Percentiles rank a stretch among this genome's conserved stretches.
phyloP scores from a whole-genome alignment of 2,329 filamentous ascomycete species.

The Sporothrix mexicana region DNA sequence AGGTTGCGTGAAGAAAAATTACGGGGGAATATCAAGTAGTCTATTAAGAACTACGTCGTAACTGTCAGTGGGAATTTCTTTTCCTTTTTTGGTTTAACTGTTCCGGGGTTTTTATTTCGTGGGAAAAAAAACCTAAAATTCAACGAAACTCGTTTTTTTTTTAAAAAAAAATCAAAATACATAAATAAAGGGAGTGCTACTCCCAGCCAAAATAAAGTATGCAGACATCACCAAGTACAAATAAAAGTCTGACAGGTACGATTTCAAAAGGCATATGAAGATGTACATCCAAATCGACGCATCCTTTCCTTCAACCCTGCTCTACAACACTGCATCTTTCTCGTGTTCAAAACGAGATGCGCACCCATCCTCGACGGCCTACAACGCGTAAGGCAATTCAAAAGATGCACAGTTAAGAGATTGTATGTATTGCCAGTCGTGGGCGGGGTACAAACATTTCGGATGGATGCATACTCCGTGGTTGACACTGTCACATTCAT shows the following conservation, averaged over 20 bases:
- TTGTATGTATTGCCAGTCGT: not conserved
- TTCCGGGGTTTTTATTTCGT: no score
- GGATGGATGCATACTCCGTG: not conserved
- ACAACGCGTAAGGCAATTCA: not conserved
- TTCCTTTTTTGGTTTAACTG: not conserved
- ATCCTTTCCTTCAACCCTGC: not conserved
- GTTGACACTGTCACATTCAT: not conserved
- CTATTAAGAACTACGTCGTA: no score
- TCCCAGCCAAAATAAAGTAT: no score
- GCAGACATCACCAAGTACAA: not conserved
- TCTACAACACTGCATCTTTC: not conserved
- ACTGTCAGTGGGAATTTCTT: no score
- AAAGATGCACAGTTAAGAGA: not conserved
- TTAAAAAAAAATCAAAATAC: no score
- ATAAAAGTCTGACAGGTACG: constrained; percentile 1
- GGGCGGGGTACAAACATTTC: not conserved
- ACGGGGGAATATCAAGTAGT: not conserved
- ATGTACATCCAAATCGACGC: not conserved
- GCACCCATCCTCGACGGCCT: not conserved
- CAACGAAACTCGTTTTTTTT: no score
- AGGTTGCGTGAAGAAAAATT: not conserved
- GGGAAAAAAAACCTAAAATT: no score
- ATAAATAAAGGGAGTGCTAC: no score
- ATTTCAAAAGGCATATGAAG: not conserved
- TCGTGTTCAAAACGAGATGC: not conserved